Evolutionary conservation across 192 early-diverging fungal genomes (phyloP), one percentile per base, ranked within the genome.

Genomic region (Jimgerdemannia lactiflua): DNA sequence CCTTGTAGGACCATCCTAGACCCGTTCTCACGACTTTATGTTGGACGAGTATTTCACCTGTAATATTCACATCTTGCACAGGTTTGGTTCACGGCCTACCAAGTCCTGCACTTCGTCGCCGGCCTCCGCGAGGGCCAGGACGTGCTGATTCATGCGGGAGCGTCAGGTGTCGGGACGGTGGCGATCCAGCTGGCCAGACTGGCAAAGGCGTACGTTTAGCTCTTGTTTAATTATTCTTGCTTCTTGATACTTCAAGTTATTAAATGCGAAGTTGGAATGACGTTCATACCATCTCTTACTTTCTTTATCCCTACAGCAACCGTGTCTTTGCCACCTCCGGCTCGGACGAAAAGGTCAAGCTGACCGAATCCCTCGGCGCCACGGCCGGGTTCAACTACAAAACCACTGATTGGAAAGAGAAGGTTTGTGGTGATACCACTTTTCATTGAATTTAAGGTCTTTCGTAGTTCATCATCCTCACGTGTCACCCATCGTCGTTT

Each of bases 301-400:
- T 29, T 65, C 64, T 18, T 65, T 19, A 65, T 65, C 14, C 1
- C 8, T 71, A 59, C 14, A 84, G 83, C 14, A 79, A 78, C 2
- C 83, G 80, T 43, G 86, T 95, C 72, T 91, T 94, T 77, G 90
- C 84, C 7, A 95, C 94, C 3, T 92, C 86, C 42, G 87, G 93
- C 64, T 84, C 84, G 1, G 82, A 85, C 18, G 89, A 87, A 9
- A 95, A 95, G 78, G 80, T 87, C 18, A 84, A 86, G 42, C 89
- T 91, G 73, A 90, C 90, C 80, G 84, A 88, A 69, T 65, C 44
- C 4, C 74, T 93, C 8, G 94, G 94, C 4, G 93, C 94, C 8
- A 94, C 91, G 3, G 86, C 88, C 64, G 90, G 76, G 18, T 86
- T 95, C 81, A 94, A 95, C 83, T 94, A 94, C 85, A 94, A 90